Conservation (phyloP, 1,284 basidiomycete genomes). For the Cystobasidium slooffiae region DNA sequence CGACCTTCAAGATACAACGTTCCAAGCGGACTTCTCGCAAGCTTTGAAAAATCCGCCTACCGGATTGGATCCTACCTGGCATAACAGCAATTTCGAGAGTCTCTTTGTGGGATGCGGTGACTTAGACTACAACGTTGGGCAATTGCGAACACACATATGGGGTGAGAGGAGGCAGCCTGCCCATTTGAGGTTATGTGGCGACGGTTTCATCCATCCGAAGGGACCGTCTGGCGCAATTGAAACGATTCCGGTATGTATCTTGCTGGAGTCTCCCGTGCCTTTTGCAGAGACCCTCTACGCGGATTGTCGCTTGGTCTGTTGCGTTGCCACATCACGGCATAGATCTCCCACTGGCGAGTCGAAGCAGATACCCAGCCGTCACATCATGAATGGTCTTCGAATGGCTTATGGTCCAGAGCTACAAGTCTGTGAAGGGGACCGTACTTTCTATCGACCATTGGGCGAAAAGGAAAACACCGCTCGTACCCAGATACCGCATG, state of each 20-base stretch:
- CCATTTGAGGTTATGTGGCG: background rate
- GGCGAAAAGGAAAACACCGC: background rate
- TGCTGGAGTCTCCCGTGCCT: background rate
- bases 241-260: background rate
- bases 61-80: background rate
- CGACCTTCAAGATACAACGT: background rate
- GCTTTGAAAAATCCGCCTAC: background rate
- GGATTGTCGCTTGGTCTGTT: no score
- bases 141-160: background rate
- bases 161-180: background rate
- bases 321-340: no score
- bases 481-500: background rate
- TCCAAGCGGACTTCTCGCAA: background rate
- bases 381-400: background rate
- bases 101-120: background rate
- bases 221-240: background rate
- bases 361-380: background rate
- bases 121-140: background rate
- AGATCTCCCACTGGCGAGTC: no score
- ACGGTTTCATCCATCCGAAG: background rate
- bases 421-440: background rate
- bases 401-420: background rate
- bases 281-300: background rate
- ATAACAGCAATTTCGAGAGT: background rate
- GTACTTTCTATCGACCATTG: background rate